Base-by-base conservation (phyloP, 352 stramenopile species). In the Globisporangium paroecandrum region DNA sequence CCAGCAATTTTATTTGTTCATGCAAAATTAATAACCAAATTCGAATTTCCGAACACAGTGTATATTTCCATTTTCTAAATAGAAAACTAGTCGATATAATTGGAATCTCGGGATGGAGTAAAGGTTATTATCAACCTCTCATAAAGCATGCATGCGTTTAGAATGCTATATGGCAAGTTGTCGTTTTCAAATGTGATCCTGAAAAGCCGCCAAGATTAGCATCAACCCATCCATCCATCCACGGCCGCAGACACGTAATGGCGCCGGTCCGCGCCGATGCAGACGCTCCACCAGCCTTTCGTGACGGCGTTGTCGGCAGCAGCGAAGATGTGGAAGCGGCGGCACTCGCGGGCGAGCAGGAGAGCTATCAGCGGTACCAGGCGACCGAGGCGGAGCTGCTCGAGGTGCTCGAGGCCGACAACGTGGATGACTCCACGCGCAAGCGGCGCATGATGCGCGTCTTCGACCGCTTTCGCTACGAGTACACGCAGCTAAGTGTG, bases 381-480 rank as follows among this genome's bases (percentile, higher is more conserved):
- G 69, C 74, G 3, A 77, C 79, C 6, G 78, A 90, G 56, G 71
- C 66, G 0, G 82, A 90, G 64, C 64, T 90, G 32, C 54, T 86
- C 57, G 71, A 73, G 2, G 70, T 85, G 47, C 68, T 90, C 22
- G 80, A 89, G 54, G 69, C 64, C 38, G 80, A 89, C 15, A 76
- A 65, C 7, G 46, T 83, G 32, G 77, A 82, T 53, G 81, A 85
- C 4, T 78, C 76, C 43, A 78, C 77, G 20, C 78, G 78, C 61
- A 90, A 88, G 69, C 74, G 82, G 12, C 71, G 85, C 54, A 72
- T 90, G 58, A 83, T 85, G 71, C 68, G 81, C 32, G 76, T 91
- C 6, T 91, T 91, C 56, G 83, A 89, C 38, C 77, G 83, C 34
- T 91, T 91, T 64, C 76, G 83, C 5, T 71, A 71, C 54, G 83